These are phyloP conservation scores for Globisporangium cystogenes DNA, from an alignment of 352 stramenopile genomes.

Conservation along the genomic window DNA sequence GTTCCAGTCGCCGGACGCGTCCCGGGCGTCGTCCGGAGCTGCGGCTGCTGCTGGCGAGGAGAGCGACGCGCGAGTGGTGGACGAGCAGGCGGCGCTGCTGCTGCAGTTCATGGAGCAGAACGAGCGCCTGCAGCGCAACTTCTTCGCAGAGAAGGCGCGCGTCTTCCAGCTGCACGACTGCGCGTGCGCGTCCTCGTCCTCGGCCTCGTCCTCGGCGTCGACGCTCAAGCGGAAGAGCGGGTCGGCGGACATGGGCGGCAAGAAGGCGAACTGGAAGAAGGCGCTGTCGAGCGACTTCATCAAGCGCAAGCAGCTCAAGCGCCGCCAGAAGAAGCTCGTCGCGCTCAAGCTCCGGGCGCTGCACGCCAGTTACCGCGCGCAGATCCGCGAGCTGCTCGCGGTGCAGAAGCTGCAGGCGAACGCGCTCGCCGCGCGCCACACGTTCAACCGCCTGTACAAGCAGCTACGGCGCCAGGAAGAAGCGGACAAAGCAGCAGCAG, in stretches of 20 bases:
- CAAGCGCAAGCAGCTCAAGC: conserved; percentile 69
- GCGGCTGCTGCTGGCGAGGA: background rate
- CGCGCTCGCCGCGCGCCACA: conserved; percentile 36
- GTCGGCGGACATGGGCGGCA: background rate
- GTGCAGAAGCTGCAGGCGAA: conserved; percentile 51
- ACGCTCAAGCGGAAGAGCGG: conserved; percentile 17
- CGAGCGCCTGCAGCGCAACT: conserved; percentile 43
- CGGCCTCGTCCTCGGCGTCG: too few relatives aligned
- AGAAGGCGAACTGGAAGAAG: conserved; percentile 50
- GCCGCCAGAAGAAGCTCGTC: conserved; percentile 64
- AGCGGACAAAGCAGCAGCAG: too few relatives aligned
- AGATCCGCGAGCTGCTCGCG: conserved; percentile 33
- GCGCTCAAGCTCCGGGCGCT: conserved; percentile 42
- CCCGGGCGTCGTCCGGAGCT: background rate
- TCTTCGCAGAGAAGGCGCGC: conserved; percentile 33
- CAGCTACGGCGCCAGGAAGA: background rate
- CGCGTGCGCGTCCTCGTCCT: conserved; percentile 20
- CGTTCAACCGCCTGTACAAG: conserved; percentile 27
- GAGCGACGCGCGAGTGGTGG: conserved; percentile 11
- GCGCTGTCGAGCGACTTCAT: conserved; percentile 39
- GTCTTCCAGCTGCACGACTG: conserved; percentile 45
- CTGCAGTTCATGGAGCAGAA: conserved; percentile 47
- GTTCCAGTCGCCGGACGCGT: conserved; percentile 9
- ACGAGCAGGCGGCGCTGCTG: conserved; percentile 33
- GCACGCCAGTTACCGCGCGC: conserved; percentile 28